Conservation (phyloP, 2,329 filamentous ascomycete genomes). For the Chaetomiaceae sp. region DNA sequence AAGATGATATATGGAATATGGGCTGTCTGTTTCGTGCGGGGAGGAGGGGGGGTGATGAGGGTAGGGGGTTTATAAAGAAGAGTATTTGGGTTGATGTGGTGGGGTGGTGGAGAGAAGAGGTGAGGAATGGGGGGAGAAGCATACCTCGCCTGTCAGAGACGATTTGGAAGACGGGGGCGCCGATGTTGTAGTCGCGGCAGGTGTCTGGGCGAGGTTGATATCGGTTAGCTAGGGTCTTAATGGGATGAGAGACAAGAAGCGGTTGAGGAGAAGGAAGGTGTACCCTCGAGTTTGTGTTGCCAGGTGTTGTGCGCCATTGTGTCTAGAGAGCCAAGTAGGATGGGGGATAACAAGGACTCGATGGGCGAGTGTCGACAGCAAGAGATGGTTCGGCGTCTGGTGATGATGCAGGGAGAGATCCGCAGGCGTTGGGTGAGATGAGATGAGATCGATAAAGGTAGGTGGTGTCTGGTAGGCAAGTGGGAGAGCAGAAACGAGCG, state of each 20-base stretch:
- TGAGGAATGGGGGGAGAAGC: not conserved
- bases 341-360: not conserved
- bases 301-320: conserved; percentile 27
- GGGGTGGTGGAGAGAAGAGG: not conserved
- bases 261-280: not conserved
- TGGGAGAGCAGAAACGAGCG: not conserved
- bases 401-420: not conserved
- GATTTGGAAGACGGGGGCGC: conserved; percentile 30
- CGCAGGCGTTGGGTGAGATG: not conserved
- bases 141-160: conserved; percentile 34
- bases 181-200: conserved; percentile 30
- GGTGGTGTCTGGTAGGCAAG: not conserved
- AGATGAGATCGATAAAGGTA: not conserved
- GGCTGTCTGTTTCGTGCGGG: not conserved
- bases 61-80: not conserved
- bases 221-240: not conserved
- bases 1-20: too few species aligned
- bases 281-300: conserved; percentile 33
- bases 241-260: too few species aligned
- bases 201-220: too few species aligned
- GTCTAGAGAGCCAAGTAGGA: not conserved
- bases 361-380: not conserved
- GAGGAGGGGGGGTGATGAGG: not conserved
- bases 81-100: not conserved
- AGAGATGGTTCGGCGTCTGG: not conserved